phyloP scores from a whole-genome alignment of 164 flowering plant species.

The Tetracentron sinense region DNA sequence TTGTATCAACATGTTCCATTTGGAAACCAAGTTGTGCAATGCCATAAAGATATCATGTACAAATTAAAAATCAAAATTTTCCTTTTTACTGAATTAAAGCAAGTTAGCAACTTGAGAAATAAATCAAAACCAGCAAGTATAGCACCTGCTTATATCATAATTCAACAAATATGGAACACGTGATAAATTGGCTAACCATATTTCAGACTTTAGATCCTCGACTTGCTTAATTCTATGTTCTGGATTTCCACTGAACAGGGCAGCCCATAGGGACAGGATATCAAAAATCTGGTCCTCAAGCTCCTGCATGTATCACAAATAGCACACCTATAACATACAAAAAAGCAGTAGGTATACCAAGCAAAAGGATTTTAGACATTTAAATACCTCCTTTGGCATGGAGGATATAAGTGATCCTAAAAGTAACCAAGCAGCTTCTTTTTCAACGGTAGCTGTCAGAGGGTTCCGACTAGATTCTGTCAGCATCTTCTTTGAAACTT shows the following conservation, averaged over 20 bases:
- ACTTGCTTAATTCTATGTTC: conserved; percentile 39
- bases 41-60: background rate
- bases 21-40: background rate
- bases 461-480: conserved; percentile 63
- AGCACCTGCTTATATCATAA: background rate
- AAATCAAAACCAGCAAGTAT: background rate
- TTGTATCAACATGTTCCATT: too few species aligned
- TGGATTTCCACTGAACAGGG: conserved; percentile 58
- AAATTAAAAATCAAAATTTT: too few species aligned
- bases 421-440: conserved; percentile 93
- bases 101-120: background rate
- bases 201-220: conserved; percentile 52
- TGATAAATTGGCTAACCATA: conserved; percentile 47
- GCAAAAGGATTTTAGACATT: background rate
- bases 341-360: background rate
- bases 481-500: conserved; percentile 79
- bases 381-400: conserved; percentile 83
- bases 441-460: conserved; percentile 56
- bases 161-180: background rate
- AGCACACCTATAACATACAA: conserved; percentile 1
- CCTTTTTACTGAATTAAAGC: background rate
- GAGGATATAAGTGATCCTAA: conserved; percentile 75
- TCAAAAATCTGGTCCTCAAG: conserved; percentile 94
- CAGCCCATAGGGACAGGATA: conserved; percentile 84
- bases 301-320: conserved; percentile 49